Conservation (phyloP, 495 filamentous ascomycete species). For the Aspergillus indologenus region DNA sequence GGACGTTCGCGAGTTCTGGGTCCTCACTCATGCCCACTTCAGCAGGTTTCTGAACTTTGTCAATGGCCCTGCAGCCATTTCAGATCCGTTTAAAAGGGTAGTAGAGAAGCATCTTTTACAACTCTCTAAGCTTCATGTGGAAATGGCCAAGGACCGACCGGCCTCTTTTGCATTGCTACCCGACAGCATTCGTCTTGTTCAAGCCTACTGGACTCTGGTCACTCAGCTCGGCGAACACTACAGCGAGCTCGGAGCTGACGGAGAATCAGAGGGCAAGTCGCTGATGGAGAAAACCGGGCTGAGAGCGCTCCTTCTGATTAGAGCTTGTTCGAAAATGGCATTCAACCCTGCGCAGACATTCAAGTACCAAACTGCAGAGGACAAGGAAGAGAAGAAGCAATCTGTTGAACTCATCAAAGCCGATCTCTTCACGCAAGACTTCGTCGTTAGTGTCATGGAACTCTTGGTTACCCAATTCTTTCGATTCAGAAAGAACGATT, state of each 20-base stretch:
- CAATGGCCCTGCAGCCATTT: conserved; percentile 24
- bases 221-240: conserved; percentile 71
- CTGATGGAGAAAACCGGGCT: conserved; percentile 73
- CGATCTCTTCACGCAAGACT: conserved; percentile 67
- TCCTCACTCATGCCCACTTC: conserved; percentile 65
- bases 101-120: conserved; percentile 86
- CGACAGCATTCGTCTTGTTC: conserved; percentile 68
- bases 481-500: conserved; percentile 77
- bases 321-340: conserved; percentile 78
- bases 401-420: conserved; percentile 63
- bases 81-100: conserved; percentile 39
- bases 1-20: conserved; percentile 76
- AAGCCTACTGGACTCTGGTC: conserved; percentile 79
- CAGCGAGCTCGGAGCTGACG: conserved; percentile 47
- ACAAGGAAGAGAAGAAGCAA: conserved; percentile 64
- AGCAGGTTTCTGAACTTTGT: conserved; percentile 57
- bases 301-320: conserved; percentile 76
- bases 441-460: conserved; percentile 76
- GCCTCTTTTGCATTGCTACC: conserved; percentile 78
- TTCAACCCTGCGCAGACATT: conserved; percentile 78
- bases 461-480: conserved; percentile 84
- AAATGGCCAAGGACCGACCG: conserved; percentile 73
- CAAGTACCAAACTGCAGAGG: conserved; percentile 67
- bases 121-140: conserved; percentile 84
- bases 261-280: conserved; percentile 49